A percentile compares a stretch with the other conserved stretches of the same genome.
Conservation (phyloP, 176 grass and related monocot species). For the Alopecurus myosuroides region DNA sequence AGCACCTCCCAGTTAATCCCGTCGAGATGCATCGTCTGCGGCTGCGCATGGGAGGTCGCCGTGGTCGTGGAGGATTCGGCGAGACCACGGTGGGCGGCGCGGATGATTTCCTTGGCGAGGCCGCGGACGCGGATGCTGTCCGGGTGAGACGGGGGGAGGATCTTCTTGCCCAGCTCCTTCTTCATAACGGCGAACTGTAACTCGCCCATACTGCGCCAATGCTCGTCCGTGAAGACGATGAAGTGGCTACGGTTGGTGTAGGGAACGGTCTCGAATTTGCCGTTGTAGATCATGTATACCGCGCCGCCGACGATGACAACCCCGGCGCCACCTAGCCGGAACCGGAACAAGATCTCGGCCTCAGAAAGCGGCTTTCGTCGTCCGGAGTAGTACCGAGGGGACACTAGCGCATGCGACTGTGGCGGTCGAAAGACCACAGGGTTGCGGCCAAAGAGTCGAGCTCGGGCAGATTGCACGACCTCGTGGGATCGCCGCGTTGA, state of each 20-base stretch:
- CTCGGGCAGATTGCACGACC: background rate
- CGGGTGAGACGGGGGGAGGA: background rate
- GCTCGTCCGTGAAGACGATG: background rate
- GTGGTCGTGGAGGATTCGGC: background rate
- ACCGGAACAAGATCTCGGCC: background rate
- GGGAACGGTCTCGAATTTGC: background rate
- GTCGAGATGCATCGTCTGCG: background rate
- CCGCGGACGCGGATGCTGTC: background rate
- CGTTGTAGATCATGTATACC: background rate
- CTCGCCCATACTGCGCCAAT: background rate
- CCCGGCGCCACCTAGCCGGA: too few species aligned
- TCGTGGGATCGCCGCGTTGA: background rate
- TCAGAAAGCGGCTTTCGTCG: background rate
- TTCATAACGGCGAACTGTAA: background rate
- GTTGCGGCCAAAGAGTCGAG: background rate
- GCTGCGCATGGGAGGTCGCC: too few species aligned
- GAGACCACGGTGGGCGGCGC: background rate
- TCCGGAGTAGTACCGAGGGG: background rate
- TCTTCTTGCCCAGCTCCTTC: background rate
- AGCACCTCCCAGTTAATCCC: background rate
- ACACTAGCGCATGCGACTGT: background rate
- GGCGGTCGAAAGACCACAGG: background rate
- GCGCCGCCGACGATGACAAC: background rate
- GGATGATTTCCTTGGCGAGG: background rate
- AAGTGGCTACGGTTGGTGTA: background rate